Conservation (phyloP, 108 stramenopile genomes). For the Phaeodactylum tricornutum region DNA sequence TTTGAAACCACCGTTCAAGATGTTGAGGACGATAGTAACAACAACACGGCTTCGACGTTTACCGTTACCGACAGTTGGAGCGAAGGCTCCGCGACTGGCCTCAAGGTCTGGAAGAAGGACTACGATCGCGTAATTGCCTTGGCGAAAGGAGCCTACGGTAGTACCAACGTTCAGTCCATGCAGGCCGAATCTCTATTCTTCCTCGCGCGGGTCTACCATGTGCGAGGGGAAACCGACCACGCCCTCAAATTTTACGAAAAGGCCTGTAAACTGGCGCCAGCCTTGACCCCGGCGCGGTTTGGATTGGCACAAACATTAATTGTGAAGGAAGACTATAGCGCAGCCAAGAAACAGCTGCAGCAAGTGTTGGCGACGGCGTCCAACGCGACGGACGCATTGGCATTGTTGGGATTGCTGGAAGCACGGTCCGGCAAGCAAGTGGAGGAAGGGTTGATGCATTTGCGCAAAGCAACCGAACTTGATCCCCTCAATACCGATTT, state of each 20-base stretch:
- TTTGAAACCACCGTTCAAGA: slow-evolving; percentile 64
- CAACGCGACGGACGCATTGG: slow-evolving; percentile 78
- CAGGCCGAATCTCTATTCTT: slow-evolving; percentile 88
- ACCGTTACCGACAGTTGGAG: slow-evolving; percentile 69
- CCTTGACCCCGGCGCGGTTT: slow-evolving; percentile 71
- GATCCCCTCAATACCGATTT: slow-evolving; percentile 75
- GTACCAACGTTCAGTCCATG: slow-evolving; percentile 67
- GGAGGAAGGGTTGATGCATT: slow-evolving; percentile 50
- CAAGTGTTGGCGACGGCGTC: slow-evolving; percentile 44
- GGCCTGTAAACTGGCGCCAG: slow-evolving; percentile 59
- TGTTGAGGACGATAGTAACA: slow-evolving; percentile 18
- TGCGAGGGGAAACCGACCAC: slow-evolving; percentile 57
- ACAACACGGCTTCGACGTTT: slow-evolving; percentile 24
- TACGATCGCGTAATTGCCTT: slow-evolving; percentile 84
- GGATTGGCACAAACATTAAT: slow-evolving; percentile 73
- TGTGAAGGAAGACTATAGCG: slow-evolving; percentile 47
- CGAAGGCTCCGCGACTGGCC: slow-evolving; percentile 40
- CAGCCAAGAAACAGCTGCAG: slow-evolving; percentile 52
- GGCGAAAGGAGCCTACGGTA: slow-evolving; percentile 75
- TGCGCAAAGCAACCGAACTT: slow-evolving; percentile 78
- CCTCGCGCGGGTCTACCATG: slow-evolving; percentile 82
- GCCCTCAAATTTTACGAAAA: slow-evolving; percentile 70
- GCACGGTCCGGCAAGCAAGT: slow-evolving; percentile 45
- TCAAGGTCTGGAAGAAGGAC: slow-evolving; percentile 86
- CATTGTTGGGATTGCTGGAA: slow-evolving; percentile 61